Evolutionary conservation across 1,284 basidiomycete genomes (phyloP), one percentile per base, ranked within the genome.

Genomic region (Trichosporon ovoides): DNA sequence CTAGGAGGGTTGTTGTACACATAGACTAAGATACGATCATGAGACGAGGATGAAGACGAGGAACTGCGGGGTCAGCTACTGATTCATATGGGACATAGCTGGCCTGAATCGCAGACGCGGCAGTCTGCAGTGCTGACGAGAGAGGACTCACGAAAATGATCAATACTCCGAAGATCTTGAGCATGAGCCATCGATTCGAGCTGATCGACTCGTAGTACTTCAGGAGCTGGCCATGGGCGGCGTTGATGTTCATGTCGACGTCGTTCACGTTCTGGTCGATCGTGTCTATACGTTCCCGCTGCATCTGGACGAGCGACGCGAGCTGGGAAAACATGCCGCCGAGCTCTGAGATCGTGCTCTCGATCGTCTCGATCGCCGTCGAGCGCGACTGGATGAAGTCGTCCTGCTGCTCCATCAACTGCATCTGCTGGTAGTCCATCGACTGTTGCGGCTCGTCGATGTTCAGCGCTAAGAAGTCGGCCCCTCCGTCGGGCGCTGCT

Each of bases 211-310:
- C 90, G 72, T 97, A 98, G 78, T 97, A 98, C 75, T 95, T 96
- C 53, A 98, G 80, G 61, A 98, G 78, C 71, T 96, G 92, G 61
- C 90, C 81, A 72, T 96, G 92, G 7, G 90, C 92, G 4, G 91
- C 89, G 49, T 84, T 82, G 55, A 96, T 89, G 71, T 95, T 96
- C 34, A 88, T 86, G 12, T 90, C 90, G 60, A 99, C 98, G 72
- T 99, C 96, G 66, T 92, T 83, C 10, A 92, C 94, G 75, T 99
- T 94, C n/a, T 94, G 93, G 71, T 99, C 96, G 68, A 99, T 99
- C n/a, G 96, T 85, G 75, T 98, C 95, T 1, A 99, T 95, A 2
- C 92, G 97, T 80, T 99, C 96, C 55, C 93, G 84, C 77, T 99
- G 96, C 75, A 98, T 91, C 7, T 95, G 92, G 6, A 99, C 95